phyloP scores from a whole-genome alignment of 2,329 filamentous ascomycete species.

The Microdochium paspali region DNA sequence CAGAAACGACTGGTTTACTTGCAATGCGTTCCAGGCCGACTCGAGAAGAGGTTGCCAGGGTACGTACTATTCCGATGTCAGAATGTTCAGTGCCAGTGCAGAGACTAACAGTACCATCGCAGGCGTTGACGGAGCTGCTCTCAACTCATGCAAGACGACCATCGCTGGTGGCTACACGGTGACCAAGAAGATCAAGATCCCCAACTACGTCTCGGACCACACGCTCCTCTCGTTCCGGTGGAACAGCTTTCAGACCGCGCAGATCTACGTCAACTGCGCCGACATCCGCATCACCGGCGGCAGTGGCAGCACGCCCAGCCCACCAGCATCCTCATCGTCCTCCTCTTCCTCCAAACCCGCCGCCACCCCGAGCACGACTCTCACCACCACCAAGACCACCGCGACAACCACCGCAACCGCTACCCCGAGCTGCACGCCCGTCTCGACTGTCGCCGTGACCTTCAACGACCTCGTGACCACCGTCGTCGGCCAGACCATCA shows the following conservation, averaged over 20 bases:
- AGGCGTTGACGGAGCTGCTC: conserved; percentile 32
- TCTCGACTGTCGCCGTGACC: conserved; percentile 21
- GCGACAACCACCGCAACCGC: conserved; percentile 17
- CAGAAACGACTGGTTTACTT: conserved; percentile 46
- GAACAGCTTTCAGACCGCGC: conserved; percentile 45
- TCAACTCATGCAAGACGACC: conserved; percentile 37
- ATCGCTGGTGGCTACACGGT: conserved; percentile 45
- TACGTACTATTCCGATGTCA: background rate
- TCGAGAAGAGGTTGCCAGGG: conserved; percentile 26
- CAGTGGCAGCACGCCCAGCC: conserved; percentile 21
- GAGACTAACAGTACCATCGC: too few species aligned
- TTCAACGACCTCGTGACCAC: conserved; percentile 26
- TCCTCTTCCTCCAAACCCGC: conserved; percentile 29
- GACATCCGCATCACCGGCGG: conserved; percentile 25
- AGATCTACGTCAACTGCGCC: conserved; percentile 43
- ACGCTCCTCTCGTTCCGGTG: conserved; percentile 42
- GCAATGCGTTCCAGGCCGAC: conserved; percentile 30
- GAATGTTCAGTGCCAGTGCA: too few species aligned
- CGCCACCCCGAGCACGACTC: conserved; percentile 41
- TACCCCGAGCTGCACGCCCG: background rate
- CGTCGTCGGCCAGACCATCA: conserved; percentile 35
- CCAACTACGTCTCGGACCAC: conserved; percentile 36
- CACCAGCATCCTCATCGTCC: too few species aligned
- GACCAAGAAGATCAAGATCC: conserved; percentile 39
- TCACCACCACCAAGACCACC: conserved; percentile 22